Base-by-base conservation (phyloP, 1,284 basidiomycete genomes). In the Apiotrichum gamsii region DNA sequence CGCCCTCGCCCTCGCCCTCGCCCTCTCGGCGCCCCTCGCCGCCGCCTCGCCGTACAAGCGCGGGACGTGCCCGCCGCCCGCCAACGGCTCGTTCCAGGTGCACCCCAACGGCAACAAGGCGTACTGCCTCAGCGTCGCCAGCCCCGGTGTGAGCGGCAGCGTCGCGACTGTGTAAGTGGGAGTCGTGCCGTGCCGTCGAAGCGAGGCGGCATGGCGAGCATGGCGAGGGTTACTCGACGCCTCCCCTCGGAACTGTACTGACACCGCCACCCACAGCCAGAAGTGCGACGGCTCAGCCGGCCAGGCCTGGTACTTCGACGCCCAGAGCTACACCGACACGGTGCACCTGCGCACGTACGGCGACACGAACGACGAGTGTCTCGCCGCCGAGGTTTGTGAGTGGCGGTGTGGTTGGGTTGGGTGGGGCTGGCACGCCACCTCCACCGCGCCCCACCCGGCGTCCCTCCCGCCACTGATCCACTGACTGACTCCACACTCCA, bases 321-420 rank as follows among this genome's bases (percentile, higher is more conserved):
- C 21, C 18, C 29, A 38, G n/a, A 11, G 23, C 21, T 34, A 33
- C 24, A 35, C 18, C 6, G 45, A 39, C 29, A 36, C 34, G 15
- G 8, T 29, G 23, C 45, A 46, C 38, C 30, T 46, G n/a, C 45
- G 45, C 45, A 39, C 34, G 25, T 16, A 20, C 8, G 32, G 16
- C 8, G 21, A 33, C 21, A 20, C 21, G 13, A 38, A 32, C 23
- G 21, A 31, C 24, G 23, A 35, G 9, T 41, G 45, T 16, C 45
- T 47, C 24, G 33, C 39, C n/a, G 45, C 45, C 6, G 45, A 42
- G 10, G 29, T 37, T 21, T 41, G 45, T 47, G 45, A 41, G 45
- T 21, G 14, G n/a, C n/a, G n/a, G n/a, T n/a, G n/a, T n/a, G n/a
- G n/a, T n/a, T n/a, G n/a, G n/a, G n/a, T n/a, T n/a, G n/a, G n/a